Percentiles rank a stretch among this genome's conserved stretches.
Conservation (phyloP, 2,329 filamentous ascomycete species). For the Chrysosphaeria jannelii region DNA sequence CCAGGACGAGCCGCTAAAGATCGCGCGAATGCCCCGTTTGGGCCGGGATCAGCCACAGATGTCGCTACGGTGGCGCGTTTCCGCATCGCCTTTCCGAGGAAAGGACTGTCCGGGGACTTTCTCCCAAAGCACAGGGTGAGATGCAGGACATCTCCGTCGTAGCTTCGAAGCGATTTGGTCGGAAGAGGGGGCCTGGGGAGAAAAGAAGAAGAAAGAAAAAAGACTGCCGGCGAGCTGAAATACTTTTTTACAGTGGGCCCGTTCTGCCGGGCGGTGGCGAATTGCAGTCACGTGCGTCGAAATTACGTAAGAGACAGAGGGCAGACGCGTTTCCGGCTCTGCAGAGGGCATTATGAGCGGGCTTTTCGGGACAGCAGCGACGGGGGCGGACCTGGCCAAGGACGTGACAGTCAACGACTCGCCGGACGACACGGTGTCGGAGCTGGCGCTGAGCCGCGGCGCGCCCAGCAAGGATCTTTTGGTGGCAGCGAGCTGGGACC, state of each 20-base stretch:
- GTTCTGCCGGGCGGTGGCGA: conserved; percentile 3
- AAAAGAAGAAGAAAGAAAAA: conserved; percentile 6
- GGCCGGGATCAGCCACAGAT: conserved; percentile 63
- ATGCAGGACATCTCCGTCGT: conserved; percentile 38
- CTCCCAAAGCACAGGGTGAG: conserved; percentile 60
- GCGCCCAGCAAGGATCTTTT: conserved; percentile 36
- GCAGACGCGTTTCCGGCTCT: background rate
- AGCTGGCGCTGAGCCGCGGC: conserved; percentile 38
- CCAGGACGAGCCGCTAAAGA: background rate
- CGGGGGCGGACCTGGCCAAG: conserved; percentile 41
- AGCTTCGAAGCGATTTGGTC: conserved; percentile 99
- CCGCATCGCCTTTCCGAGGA: conserved; percentile 27
- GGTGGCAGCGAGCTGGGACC: conserved; percentile 85
- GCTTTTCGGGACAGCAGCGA: conserved; percentile 7
- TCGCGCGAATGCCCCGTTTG: too few relatives aligned
- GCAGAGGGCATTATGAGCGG: conserved; percentile 32
- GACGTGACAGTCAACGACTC: conserved; percentile 54
- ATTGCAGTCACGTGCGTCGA: too few relatives aligned
- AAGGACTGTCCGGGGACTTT: conserved; percentile 91
- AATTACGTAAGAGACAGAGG: too few relatives aligned
- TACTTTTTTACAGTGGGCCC: conserved; percentile 1
- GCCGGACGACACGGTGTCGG: conserved; percentile 71
- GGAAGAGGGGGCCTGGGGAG: conserved; percentile 52
- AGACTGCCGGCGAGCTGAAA: conserved; percentile 4
- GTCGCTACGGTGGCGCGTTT: conserved; percentile 99